These are phyloP conservation scores for Diaporthe sp. DNA, from an alignment of 2,329 filamentous ascomycete species.

Conservation along the genomic window DNA sequence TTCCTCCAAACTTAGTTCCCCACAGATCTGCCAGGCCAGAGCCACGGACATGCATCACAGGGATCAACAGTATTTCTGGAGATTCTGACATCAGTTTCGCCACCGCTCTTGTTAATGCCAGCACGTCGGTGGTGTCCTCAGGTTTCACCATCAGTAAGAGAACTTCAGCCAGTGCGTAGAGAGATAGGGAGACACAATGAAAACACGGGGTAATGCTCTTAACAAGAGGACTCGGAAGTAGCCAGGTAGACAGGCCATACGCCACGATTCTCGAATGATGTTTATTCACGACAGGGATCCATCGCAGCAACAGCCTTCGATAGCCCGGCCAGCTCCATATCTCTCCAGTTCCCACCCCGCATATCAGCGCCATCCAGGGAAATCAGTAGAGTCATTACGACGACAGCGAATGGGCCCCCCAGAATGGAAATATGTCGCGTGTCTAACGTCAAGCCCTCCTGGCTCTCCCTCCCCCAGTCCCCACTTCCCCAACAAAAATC, in stretches of 20 bases:
- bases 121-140: not conserved
- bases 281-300: conserved; percentile 10
- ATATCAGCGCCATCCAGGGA: conserved; percentile 11
- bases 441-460: conserved; percentile 30
- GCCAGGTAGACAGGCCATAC: not conserved
- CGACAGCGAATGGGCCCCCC: not conserved
- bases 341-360: conserved; percentile 22
- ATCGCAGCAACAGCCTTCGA: conserved; percentile 2
- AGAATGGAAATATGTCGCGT: conserved; percentile 38
- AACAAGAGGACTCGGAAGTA: not conserved
- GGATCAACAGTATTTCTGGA: not conserved
- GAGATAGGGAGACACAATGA: not conserved
- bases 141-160: not conserved
- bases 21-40: not conserved
- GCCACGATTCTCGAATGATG: conserved; percentile 1
- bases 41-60: not conserved
- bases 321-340: conserved; percentile 19
- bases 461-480: not conserved
- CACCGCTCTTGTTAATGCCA: not conserved
- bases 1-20: not conserved
- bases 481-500: conserved; percentile 36
- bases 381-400: conserved; percentile 27
- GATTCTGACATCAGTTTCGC: not conserved
- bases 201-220: not conserved
- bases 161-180: not conserved